These are phyloP conservation scores for Royoungia palumana DNA, from an alignment of 768 basidiomycete species.

Conservation along the genomic window DNA sequence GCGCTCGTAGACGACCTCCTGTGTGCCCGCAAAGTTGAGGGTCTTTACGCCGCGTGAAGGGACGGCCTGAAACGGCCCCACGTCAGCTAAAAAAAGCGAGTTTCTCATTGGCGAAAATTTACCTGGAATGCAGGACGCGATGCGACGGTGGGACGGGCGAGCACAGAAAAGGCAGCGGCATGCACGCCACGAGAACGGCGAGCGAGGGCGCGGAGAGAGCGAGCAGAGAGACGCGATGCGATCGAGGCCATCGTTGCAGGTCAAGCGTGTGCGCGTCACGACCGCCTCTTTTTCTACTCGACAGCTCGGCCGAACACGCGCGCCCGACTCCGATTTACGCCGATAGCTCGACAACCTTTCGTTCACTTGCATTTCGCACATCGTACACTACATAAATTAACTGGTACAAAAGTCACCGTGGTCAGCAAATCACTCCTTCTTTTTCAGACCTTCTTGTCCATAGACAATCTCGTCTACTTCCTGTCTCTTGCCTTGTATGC, in stretches of 20 bases:
- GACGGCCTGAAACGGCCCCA: conserved; percentile 32
- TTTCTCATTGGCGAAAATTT: conserved; percentile 33
- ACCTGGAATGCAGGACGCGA: conserved; percentile 24
- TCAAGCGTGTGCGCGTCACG: background rate
- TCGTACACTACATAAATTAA: too few relatives aligned
- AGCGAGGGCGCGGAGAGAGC: conserved; percentile 60
- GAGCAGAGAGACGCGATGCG: conserved; percentile 57
- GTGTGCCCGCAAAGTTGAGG: conserved; percentile 92
- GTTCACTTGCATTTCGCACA: too few relatives aligned
- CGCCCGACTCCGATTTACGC: conserved; percentile 8
- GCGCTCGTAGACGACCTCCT: conserved; percentile 93
- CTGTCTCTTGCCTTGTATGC: conserved; percentile 35
- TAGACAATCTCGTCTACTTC: conserved; percentile 43
- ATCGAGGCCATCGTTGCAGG: conserved; percentile 54
- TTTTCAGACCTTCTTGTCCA: conserved; percentile 31
- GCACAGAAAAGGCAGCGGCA: conserved; percentile 66
- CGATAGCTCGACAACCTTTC: too few relatives aligned
- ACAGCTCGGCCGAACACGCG: conserved; percentile 10
- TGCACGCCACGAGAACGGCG: conserved; percentile 60
- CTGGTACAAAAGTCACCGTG: too few relatives aligned
- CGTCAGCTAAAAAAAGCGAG: conserved; percentile 4
- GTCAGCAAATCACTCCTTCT: too few relatives aligned
- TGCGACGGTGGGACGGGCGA: conserved; percentile 43
- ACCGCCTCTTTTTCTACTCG: conserved; percentile 11
- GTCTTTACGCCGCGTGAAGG: conserved; percentile 84